phyloP scores from a whole-genome alignment of 2,329 filamentous ascomycete genomes.

The Aspergillus versicolor region DNA sequence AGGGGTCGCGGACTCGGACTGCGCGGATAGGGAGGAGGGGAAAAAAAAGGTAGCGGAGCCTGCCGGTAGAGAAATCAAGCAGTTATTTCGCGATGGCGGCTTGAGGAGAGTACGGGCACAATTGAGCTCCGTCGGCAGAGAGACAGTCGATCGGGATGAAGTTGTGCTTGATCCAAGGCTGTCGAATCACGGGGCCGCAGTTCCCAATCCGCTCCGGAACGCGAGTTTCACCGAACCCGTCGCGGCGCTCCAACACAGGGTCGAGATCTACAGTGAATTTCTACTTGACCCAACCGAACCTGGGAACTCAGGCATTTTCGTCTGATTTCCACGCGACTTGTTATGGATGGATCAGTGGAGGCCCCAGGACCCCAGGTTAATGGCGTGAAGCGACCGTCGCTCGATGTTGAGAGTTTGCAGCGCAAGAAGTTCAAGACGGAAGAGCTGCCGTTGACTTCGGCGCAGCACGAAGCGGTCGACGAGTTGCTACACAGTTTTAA shows the following conservation, averaged over 20 bases:
- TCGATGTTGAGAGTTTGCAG: slow-evolving; percentile 36
- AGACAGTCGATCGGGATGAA: slow-evolving; percentile 19
- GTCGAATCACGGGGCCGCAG: slow-evolving; percentile 37
- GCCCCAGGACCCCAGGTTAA: slow-evolving; percentile 28
- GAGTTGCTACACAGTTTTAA: slow-evolving; percentile 62
- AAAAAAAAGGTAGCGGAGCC: slow-evolving; percentile 4
- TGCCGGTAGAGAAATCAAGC: slow-evolving; percentile 11
- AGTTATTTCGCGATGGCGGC: slow-evolving; percentile 15
- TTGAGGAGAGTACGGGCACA: slow-evolving; percentile 24
- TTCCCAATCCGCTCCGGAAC: slow-evolving; percentile 28
- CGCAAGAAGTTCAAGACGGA: slow-evolving; percentile 57
- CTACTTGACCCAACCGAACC: background rate
- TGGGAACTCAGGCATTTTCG: background rate
- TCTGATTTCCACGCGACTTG: slow-evolving; percentile 16
- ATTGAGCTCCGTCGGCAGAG: slow-evolving; percentile 21
- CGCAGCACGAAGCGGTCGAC: slow-evolving; percentile 60
- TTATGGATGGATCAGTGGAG: slow-evolving; percentile 35
- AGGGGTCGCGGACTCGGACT: slow-evolving; percentile 19
- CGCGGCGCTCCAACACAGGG: background rate
- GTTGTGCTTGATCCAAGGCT: slow-evolving; percentile 15
- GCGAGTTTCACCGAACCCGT: slow-evolving; percentile 7
- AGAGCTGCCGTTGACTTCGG: slow-evolving; percentile 59
- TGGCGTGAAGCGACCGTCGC: slow-evolving; percentile 28
- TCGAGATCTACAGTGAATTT: slow-evolving; percentile 1
- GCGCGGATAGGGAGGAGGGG: slow-evolving; percentile 4